These are phyloP conservation scores for Ustilago tritici DNA, from an alignment of 1,284 basidiomycete genomes.

Conservation along the genomic window DNA sequence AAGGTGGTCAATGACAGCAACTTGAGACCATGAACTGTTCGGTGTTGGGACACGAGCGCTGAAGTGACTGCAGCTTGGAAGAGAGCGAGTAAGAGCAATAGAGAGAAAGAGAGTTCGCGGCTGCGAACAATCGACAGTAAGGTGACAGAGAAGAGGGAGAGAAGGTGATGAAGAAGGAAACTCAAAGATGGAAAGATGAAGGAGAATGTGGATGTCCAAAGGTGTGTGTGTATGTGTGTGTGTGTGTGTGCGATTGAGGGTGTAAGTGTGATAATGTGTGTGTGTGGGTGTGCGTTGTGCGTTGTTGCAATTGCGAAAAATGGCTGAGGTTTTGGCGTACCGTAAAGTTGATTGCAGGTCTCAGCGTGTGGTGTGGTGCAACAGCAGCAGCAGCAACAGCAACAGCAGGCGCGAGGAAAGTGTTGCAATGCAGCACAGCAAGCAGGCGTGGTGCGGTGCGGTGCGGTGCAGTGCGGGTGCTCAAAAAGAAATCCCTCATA, in stretches of 20 bases:
- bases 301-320: not conserved
- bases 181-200: not conserved
- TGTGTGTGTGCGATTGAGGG: not conserved
- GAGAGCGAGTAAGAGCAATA: not conserved
- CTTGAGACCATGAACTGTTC: not conserved
- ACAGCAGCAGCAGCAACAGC: not conserved
- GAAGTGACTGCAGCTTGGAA: not conserved
- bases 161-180: not conserved
- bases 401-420: not conserved
- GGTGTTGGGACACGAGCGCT: not conserved
- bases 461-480: not conserved
- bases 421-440: not conserved
- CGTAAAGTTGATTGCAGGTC: conserved; percentile 3
- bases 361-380: not conserved
- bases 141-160: not conserved
- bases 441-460: too few species aligned
- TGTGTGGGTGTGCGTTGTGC: not conserved
- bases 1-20: not conserved
- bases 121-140: not conserved
- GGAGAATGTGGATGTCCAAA: not conserved
- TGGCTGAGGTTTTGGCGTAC: not conserved
- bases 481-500: conserved; percentile 1
- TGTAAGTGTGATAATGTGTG: not conserved
- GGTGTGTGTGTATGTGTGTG: not conserved
- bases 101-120: not conserved